Conservation (phyloP, 2,329 filamentous ascomycete species). For the Thermoascus crustaceus region DNA sequence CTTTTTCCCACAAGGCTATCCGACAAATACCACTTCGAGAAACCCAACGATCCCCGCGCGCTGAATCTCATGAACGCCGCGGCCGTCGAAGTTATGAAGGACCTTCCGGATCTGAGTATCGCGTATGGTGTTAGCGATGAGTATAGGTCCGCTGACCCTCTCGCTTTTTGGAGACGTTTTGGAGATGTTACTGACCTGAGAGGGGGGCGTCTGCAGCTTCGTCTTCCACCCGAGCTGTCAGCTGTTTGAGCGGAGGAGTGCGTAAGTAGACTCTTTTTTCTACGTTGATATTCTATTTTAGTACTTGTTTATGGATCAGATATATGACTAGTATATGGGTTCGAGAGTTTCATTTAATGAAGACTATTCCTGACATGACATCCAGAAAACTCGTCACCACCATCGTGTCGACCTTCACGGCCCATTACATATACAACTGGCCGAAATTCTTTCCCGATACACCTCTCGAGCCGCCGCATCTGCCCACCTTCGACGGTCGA, state of each 20-base stretch:
- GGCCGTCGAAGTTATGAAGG: conserved; percentile 73
- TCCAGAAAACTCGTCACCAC: conserved; percentile 84
- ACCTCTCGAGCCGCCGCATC: conserved; percentile 56
- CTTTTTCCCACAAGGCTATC: conserved; percentile 54
- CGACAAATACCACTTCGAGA: conserved; percentile 72
- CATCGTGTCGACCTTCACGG: conserved; percentile 85
- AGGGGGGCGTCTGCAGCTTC: too few relatives aligned
- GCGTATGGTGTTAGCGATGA: conserved; percentile 95
- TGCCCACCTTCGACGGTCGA: conserved; percentile 87
- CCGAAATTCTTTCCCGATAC: conserved; percentile 62
- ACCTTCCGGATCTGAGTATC: conserved; percentile 75
- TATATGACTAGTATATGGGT: too few relatives aligned
- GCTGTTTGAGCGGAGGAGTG: conserved; percentile 77
- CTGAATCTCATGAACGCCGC: conserved; percentile 91
- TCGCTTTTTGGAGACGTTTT: too few relatives aligned
- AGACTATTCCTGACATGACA: not conserved
- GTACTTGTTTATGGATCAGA: too few relatives aligned
- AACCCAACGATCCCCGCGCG: conserved; percentile 84
- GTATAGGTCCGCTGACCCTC: conserved; percentile 57
- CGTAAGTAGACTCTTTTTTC: conserved; percentile 41
- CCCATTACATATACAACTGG: conserved; percentile 83
- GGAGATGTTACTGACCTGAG: too few relatives aligned
- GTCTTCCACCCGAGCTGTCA: conserved; percentile 75
- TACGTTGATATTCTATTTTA: not conserved
- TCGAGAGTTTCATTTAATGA: too few relatives aligned